Evolutionary conservation across 2,329 filamentous ascomycete species (phyloP).

Genomic region (Neofusicoccum umdonicola): DNA sequence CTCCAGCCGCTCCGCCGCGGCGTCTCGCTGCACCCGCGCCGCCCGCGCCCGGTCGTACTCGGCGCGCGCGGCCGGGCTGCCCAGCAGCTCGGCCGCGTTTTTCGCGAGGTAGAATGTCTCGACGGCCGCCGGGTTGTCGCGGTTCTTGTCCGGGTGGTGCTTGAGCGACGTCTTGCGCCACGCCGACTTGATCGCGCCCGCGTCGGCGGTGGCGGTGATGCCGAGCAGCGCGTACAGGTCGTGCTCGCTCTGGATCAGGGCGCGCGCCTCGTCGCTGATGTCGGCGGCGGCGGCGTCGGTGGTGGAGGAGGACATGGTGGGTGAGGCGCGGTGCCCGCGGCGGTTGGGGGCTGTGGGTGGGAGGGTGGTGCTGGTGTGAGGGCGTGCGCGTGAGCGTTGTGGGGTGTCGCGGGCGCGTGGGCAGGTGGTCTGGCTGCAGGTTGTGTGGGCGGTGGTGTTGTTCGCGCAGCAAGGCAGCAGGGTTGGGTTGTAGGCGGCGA

Average conservation of each 20-base stretch:
- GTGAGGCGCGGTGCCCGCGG: no score
- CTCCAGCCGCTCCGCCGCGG: slow-evolving; percentile 71
- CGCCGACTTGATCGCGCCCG: slow-evolving; percentile 75
- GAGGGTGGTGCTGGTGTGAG: no score
- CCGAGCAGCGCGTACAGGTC: slow-evolving; percentile 79
- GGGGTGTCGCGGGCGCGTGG: no score
- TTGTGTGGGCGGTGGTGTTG: no score
- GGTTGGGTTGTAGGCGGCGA: background rate
- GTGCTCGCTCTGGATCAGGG: slow-evolving; percentile 43
- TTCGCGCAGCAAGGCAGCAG: background rate
- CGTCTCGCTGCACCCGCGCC: slow-evolving; percentile 66
- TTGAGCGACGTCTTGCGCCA: slow-evolving; percentile 85
- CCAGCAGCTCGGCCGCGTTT: slow-evolving; percentile 81
- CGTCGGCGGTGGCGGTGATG: slow-evolving; percentile 60
- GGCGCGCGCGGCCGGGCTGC: slow-evolving; percentile 65
- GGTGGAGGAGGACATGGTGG: no score
- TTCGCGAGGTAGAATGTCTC: slow-evolving; percentile 83
- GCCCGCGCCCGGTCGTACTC: slow-evolving; percentile 77
- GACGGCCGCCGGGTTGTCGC: slow-evolving; percentile 58
- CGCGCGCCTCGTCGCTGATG: slow-evolving; percentile 27
- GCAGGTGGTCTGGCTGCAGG: no score
- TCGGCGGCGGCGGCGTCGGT: background rate
- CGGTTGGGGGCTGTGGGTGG: no score
- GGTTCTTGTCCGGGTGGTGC: slow-evolving; percentile 90
- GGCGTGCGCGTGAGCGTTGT: no score